These are phyloP conservation scores for Penicillium alfredii DNA, from an alignment of 495 filamentous ascomycete species.

Conservation along the genomic window DNA sequence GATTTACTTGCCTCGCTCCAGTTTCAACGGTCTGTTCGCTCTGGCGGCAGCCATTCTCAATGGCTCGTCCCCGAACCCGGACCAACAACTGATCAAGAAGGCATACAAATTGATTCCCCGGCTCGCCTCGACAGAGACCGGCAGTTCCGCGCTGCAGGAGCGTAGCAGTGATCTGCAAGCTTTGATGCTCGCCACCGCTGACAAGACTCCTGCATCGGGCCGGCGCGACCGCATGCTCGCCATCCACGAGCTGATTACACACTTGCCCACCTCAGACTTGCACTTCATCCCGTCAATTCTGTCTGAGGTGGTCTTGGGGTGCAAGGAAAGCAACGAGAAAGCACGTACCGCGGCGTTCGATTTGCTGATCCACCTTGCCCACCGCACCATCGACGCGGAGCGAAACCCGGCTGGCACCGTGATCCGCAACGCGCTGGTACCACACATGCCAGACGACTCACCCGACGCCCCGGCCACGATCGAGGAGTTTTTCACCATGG, in stretches of 20 bases:
- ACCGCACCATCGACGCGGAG: constrained; percentile 59
- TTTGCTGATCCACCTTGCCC: constrained; percentile 80
- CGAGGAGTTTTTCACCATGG: constrained; percentile 97
- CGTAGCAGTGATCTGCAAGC: constrained; percentile 70
- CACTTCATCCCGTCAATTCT: constrained; percentile 90
- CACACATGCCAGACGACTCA: constrained; percentile 74
- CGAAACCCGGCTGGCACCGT: constrained; percentile 55
- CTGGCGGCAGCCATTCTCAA: constrained; percentile 76
- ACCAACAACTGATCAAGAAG: constrained; percentile 98
- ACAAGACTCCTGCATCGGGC: constrained; percentile 78
- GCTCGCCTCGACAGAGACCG: constrained; percentile 70
- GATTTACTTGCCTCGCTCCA: constrained; percentile 78
- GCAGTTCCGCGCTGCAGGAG: constrained; percentile 62
- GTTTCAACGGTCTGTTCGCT: constrained; percentile 72
- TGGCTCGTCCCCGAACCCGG: constrained; percentile 42
- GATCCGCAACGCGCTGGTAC: constrained; percentile 77
- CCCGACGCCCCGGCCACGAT: constrained; percentile 70
- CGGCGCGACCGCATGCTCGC: constrained; percentile 79
- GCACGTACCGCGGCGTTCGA: constrained; percentile 85
- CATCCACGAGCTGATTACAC: constrained; percentile 68
- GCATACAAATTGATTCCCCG: constrained; percentile 95
- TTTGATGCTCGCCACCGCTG: constrained; percentile 67
- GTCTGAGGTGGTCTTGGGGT: constrained; percentile 86
- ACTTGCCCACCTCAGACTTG: constrained; percentile 66
- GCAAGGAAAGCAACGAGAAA: constrained; percentile 96